Evolutionary conservation across 129 eudicot species (phyloP).

Genomic region (Arctium lappa): DNA sequence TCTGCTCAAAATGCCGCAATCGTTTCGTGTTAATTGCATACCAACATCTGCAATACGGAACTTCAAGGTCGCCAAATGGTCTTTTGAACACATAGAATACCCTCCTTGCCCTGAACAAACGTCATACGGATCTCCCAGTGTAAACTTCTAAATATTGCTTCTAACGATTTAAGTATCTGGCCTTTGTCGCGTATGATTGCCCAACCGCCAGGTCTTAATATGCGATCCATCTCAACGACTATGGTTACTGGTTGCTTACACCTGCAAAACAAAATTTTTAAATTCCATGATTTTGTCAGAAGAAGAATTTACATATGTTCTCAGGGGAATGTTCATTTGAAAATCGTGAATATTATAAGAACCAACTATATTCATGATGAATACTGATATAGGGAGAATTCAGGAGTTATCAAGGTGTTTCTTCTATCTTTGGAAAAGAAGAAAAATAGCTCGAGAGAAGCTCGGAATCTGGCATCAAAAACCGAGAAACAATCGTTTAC

Average conservation of each 20-base stretch:
- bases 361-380: background rate
- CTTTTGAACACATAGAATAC: constrained; percentile 81
- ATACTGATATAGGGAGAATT: too few relatives aligned
- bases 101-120: constrained; percentile 72
- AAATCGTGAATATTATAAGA: background rate
- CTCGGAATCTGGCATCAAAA: too few relatives aligned
- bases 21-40: background rate
- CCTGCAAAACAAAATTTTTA: constrained; percentile 38
- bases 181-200: constrained; percentile 83
- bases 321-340: background rate
- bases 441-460: too few relatives aligned
- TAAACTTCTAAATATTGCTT: constrained; percentile 67
- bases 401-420: too few relatives aligned
- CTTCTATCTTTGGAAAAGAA: too few relatives aligned
- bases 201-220: constrained; percentile 88
- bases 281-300: background rate
- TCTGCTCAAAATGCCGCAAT: background rate
- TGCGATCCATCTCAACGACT: constrained; percentile 89
- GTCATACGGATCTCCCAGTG: constrained; percentile 91
- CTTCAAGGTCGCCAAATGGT: constrained; percentile 82
- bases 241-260: constrained; percentile 70
- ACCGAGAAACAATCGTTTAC: too few relatives aligned
- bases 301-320: background rate
- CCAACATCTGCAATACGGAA: constrained; percentile 1
- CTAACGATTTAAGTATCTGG: constrained; percentile 69